Base-by-base conservation (phyloP, 2,329 filamentous ascomycete genomes). In the Alternaria arbusti region DNA sequence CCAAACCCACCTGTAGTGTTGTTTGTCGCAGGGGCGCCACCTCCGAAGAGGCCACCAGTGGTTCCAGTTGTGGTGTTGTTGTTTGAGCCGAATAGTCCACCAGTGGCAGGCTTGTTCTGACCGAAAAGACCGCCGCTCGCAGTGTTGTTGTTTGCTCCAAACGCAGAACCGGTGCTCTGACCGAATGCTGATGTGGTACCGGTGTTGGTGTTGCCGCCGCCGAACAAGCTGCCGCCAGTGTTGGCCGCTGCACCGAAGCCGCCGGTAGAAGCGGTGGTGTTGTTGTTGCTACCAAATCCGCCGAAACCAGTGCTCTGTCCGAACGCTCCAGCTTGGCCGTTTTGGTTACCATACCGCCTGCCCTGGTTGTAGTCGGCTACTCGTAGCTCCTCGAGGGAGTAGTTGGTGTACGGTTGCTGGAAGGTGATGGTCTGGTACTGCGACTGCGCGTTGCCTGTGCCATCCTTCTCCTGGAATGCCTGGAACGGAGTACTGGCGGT, bases 341-440 rank as follows among this genome's bases (percentile, higher is more conserved):
- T 93, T 45, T 87, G 86, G 80, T 95, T 97, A 32, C 94, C 96
- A 77, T 88, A 93, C 57, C 91, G 90, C 63, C 94, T 89, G 54
- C 94, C 94, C 79, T 94, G 91, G 63, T 90, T 88, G 78, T 99
- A 99, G 80, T 99, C 96, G 49, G 89, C 93, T 65, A 97, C 61
- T 61, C 84, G 80, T 70, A 86, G 64, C 69, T 86, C 84, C 67
- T 91, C 96, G n/a, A 92, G 88, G 10, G 95, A 97, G 84, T 91
- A 98, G 78, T 96, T 96, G 79, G 90, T 90, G 83, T 95, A 96
- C 1, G 91, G 87, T 23, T 90, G 89, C 81, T 91, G 90, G 78
- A 95, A 94, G 22, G 90, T 83, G 60, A 96, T 88, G 70, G 89
- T 95, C 79, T 96, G 92, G 79, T 91, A 96, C 5, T 90, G 86